Evolutionary conservation across 441 rosid genomes (phyloP).

Genomic region (Pelargonium fulgidum): DNA sequence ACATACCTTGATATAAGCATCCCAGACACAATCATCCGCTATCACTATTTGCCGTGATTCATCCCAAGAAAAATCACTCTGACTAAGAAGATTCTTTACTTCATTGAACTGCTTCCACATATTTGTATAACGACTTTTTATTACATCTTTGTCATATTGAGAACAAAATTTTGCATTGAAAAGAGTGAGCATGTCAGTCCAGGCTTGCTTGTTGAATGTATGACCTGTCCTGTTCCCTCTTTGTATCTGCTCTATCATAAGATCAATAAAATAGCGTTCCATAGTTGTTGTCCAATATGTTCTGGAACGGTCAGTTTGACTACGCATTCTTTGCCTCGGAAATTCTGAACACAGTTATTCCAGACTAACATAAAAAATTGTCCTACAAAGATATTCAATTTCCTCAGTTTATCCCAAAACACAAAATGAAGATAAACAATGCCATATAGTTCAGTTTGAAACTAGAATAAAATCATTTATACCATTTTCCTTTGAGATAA

Average conservation of each 20-base stretch:
- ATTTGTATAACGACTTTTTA: constrained; percentile 64
- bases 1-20: constrained; percentile 55
- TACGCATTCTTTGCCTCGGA: constrained; percentile 34
- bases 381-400: not conserved
- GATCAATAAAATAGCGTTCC: constrained; percentile 86
- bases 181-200: constrained; percentile 63
- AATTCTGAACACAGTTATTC: not conserved
- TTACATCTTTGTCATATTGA: constrained; percentile 73
- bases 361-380: not conserved
- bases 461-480: not conserved
- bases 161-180: constrained; percentile 73
- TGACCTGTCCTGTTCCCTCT: constrained; percentile 72
- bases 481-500: not conserved
- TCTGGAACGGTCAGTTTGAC: constrained; percentile 59
- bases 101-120: constrained; percentile 78
- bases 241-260: constrained; percentile 75
- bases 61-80: constrained; percentile 77
- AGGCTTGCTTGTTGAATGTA: constrained; percentile 80
- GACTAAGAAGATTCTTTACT: constrained; percentile 60
- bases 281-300: constrained; percentile 81
- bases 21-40: constrained; percentile 68
- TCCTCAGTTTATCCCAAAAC: not conserved
- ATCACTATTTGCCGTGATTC: constrained; percentile 59
- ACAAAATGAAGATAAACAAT: not conserved
- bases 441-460: not conserved